phyloP scores from a whole-genome alignment of 345 rosid genomes.

The Eucalyptus cloeziana region DNA sequence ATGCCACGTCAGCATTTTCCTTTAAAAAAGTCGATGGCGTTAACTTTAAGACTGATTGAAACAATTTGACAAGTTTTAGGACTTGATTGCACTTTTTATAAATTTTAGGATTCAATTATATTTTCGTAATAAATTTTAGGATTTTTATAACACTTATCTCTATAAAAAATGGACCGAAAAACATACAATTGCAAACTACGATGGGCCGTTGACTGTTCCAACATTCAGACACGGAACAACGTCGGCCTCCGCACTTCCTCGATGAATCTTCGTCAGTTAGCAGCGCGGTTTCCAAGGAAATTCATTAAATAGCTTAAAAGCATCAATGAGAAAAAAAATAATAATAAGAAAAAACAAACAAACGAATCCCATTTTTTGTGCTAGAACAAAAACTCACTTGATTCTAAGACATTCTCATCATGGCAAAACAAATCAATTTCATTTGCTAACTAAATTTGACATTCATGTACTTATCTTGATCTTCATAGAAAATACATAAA shows the following conservation, averaged over 20 bases:
- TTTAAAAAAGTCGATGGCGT: no score
- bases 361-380: neutral
- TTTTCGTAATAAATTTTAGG: no score
- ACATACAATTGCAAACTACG: neutral
- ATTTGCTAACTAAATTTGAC: neutral
- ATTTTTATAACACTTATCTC: no score
- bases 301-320: neutral
- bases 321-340: neutral
- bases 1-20: no score
- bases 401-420: neutral
- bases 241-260: neutral
- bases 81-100: no score
- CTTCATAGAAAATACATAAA: neutral
- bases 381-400: neutral
- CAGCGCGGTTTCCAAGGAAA: neutral
- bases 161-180: neutral
- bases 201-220: neutral
- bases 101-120: no score
- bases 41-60: no score
- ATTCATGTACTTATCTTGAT: neutral
- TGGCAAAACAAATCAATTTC: neutral
- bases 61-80: no score
- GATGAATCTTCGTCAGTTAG: neutral
- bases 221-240: neutral
- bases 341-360: neutral